Evolutionary conservation across 2,329 filamentous ascomycete species (phyloP).

Genomic region (Helicocarpus griseus): DNA sequence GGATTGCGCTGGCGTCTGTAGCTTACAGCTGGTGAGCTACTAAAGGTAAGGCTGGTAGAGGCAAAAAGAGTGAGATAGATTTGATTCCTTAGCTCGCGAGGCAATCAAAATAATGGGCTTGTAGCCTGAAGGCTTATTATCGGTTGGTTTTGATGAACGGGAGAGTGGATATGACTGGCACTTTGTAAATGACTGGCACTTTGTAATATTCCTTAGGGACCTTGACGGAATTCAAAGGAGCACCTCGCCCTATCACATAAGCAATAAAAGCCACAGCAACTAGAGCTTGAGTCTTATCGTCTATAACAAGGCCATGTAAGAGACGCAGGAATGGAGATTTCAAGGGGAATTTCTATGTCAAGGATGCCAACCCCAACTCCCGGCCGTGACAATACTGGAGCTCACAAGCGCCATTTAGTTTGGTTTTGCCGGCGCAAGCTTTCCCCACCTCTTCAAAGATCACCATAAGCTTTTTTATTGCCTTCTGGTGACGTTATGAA

Average conservation of each 20-base stretch:
- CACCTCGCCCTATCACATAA: neutral
- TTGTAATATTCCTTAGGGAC: too few species aligned
- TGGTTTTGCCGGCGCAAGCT: neutral
- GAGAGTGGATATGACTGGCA: too few species aligned
- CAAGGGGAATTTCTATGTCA: neutral
- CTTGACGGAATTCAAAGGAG: too few species aligned
- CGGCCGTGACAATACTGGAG: neutral
- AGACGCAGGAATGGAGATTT: neutral
- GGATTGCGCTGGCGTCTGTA: too few species aligned
- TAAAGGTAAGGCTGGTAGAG: conserved; percentile 11
- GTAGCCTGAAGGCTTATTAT: neutral
- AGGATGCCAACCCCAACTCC: neutral
- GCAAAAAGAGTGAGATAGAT: conserved; percentile 11
- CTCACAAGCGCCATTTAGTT: neutral
- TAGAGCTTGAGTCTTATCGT: neutral
- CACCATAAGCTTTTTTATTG: neutral
- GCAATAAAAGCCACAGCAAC: neutral
- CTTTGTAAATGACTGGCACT: too few species aligned
- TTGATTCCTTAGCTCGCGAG: conserved; percentile 10
- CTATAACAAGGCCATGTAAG: neutral
- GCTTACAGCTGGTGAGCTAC: too few species aligned
- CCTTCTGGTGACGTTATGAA: neutral
- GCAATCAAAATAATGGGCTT: conserved; percentile 3
- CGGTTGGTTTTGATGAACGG: neutral
- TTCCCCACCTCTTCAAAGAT: neutral